Percentiles rank a stretch among this genome's conserved stretches.
phyloP scores from a whole-genome alignment of 2,329 filamentous ascomycete species.

The Tolypocladium amazonense region DNA sequence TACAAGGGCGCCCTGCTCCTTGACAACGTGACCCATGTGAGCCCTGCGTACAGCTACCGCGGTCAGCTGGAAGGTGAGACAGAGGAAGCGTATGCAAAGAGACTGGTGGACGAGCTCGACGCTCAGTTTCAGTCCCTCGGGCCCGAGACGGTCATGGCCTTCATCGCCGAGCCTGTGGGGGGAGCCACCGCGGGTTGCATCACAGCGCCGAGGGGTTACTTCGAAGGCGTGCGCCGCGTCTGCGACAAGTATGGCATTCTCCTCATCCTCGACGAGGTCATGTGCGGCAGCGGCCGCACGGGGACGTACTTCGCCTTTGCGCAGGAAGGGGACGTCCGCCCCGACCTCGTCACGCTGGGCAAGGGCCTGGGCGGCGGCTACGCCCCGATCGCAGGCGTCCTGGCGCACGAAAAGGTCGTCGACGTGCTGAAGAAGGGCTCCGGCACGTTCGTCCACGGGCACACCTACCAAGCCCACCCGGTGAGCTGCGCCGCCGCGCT shows the following conservation, averaged over 20 bases:
- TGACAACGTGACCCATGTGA: constrained; percentile 46
- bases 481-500: constrained; percentile 50
- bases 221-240: constrained; percentile 54
- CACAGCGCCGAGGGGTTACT: constrained; percentile 55
- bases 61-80: constrained; percentile 39
- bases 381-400: constrained; percentile 47
- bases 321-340: constrained; percentile 39
- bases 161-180: constrained; percentile 64
- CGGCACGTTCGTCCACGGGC: constrained; percentile 37
- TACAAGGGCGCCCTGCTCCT: constrained; percentile 34
- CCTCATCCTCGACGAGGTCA: constrained; percentile 70
- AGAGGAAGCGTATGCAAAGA: constrained; percentile 46
- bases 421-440: constrained; percentile 27
- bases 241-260: constrained; percentile 64
- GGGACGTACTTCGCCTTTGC: constrained; percentile 54
- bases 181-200: constrained; percentile 60
- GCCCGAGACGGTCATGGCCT: constrained; percentile 56
- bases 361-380: constrained; percentile 59
- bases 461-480: constrained; percentile 53
- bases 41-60: constrained; percentile 57
- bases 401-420: constrained; percentile 42
- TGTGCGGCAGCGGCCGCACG: constrained; percentile 55
- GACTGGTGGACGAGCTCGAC: constrained; percentile 56
- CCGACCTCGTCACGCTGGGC: constrained; percentile 56
- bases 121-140: constrained; percentile 54